These are phyloP conservation scores for Melaleuca quinquenervia DNA, from an alignment of 345 rosid species.

Conservation along the genomic window DNA sequence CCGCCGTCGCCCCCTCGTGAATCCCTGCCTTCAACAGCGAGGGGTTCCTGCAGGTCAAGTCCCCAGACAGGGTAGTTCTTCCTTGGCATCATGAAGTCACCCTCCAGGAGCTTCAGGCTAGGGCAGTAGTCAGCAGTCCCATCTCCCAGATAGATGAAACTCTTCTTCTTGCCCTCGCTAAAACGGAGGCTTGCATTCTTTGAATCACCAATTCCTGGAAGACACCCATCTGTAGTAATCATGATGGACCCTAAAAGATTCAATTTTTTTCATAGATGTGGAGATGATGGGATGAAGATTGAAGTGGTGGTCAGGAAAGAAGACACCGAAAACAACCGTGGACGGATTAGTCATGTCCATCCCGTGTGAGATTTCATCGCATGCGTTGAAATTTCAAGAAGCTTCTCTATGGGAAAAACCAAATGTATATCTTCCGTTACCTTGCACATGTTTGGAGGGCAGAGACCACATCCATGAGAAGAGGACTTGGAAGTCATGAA, in stretches of 20 bases:
- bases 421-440: conserved; percentile 9
- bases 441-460: conserved; percentile 97
- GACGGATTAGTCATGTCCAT: background rate
- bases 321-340: too few relatives aligned
- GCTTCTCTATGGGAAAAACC: background rate
- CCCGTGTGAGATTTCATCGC: background rate
- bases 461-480: conserved; percentile 58
- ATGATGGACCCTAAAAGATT: background rate
- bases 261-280: background rate
- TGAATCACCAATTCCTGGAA: conserved; percentile 49
- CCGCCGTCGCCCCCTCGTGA: conserved; percentile 65
- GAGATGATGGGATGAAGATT: background rate
- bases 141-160: conserved; percentile 71
- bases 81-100: conserved; percentile 70
- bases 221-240: background rate
- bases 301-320: background rate
- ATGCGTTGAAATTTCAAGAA: background rate
- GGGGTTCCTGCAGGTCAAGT: conserved; percentile 42
- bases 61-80: conserved; percentile 82
- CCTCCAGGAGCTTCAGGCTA: conserved; percentile 40
- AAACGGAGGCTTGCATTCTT: conserved; percentile 44
- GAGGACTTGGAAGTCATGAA: conserved; percentile 45
- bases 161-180: conserved; percentile 38
- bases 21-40: conserved; percentile 42
- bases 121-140: conserved; percentile 87